A percentile compares a stretch with the other conserved stretches of the same genome.
Conservation (phyloP, 768 basidiomycete species). For the Glaciozyma antarctica region DNA sequence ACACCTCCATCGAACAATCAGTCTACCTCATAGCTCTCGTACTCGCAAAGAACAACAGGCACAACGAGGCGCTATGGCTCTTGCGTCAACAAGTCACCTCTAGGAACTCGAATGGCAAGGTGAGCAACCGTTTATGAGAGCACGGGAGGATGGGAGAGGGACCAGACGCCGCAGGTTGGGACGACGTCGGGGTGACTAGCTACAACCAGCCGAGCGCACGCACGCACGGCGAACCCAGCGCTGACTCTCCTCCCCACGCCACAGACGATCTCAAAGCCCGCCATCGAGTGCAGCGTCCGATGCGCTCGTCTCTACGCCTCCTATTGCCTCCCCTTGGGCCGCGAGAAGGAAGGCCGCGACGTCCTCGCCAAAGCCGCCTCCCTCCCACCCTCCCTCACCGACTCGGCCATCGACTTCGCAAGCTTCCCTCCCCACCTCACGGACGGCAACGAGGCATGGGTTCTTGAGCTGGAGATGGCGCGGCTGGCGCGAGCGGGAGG, state of each 20-base stretch:
- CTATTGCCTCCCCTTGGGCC: constrained; percentile 61
- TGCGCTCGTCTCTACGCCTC: constrained; percentile 71
- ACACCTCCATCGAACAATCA: constrained; percentile 63
- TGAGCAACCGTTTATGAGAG: too few relatives aligned
- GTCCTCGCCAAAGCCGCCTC: constrained; percentile 30
- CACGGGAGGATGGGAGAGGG: too few relatives aligned
- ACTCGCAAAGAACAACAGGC: constrained; percentile 59
- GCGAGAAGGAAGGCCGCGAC: constrained; percentile 58
- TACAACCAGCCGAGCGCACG: too few relatives aligned
- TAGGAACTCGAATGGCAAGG: not conserved
- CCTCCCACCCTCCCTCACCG: constrained; percentile 43
- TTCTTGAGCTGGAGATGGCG: constrained; percentile 68
- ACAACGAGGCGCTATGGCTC: constrained; percentile 63
- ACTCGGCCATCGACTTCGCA: not conserved
- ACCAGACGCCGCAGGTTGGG: too few relatives aligned
- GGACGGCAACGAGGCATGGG: constrained; percentile 40
- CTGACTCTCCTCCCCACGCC: not conserved
- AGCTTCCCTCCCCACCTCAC: not conserved
- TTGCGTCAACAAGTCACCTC: constrained; percentile 41
- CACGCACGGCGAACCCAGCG: not conserved
- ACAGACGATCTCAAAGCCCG: constrained; percentile 44
- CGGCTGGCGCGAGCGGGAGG: constrained; percentile 68
- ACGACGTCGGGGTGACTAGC: too few relatives aligned
- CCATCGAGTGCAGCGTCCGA: constrained; percentile 56
- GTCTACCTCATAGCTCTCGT: constrained; percentile 74